These are phyloP conservation scores for Solanum aculeatissimum DNA, from an alignment of 305 asterid species.

Conservation along the genomic window DNA sequence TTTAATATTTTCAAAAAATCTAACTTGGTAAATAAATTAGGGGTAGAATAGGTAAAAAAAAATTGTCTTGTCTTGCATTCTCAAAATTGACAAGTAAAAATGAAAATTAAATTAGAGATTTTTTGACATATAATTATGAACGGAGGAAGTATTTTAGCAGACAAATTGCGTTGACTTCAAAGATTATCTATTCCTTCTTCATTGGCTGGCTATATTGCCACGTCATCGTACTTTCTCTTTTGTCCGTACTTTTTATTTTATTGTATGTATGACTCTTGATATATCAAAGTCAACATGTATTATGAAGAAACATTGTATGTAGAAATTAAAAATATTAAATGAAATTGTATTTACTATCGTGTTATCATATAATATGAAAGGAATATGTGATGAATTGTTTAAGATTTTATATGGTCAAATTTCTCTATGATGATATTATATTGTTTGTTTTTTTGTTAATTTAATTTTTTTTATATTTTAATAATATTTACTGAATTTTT, in stretches of 20 bases:
- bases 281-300: not conserved
- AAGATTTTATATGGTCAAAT: not conserved
- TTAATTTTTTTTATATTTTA: not conserved
- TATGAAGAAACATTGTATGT: not conserved
- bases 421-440: fast-evolving
- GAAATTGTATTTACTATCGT: not conserved
- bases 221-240: not conserved
- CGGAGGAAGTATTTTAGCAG: not conserved
- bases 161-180: conserved; percentile 13
- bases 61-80: no score
- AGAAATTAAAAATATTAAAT: not conserved
- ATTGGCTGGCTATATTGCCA: not conserved
- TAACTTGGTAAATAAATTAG: no score
- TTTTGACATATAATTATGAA: no score
- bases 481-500: not conserved
- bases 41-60: no score
- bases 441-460: not conserved
- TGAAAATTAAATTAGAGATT: no score
- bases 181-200: not conserved
- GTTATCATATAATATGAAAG: not conserved
- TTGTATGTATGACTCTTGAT: no score
- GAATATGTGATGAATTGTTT: no score
- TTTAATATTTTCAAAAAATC: no score
- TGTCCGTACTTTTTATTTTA: not conserved
- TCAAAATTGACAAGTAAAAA: no score